Evolutionary conservation across 192 early-diverging fungal genomes (phyloP), one percentile per base, ranked within the genome.

Genomic region (Backusella psychrophila): DNA sequence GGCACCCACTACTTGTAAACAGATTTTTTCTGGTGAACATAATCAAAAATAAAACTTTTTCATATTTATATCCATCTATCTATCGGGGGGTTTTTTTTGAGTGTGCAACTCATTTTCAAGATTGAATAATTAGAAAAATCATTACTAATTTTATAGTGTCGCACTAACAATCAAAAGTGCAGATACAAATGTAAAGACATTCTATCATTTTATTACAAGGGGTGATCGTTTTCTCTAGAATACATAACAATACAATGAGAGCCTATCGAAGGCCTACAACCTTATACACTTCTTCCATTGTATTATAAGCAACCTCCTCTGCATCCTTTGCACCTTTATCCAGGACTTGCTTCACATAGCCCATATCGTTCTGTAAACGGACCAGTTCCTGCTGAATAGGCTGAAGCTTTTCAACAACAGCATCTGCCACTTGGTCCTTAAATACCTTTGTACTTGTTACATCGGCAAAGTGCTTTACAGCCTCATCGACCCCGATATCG

Each of bases 381-480:
- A 33, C 79, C 72, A 91, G 84, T 68, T 93, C 91, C 15, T 85
- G 73, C 69, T 93, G 88, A 31, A 96, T 93, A 4, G 93, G 94
- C 21, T 72, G 53, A 44, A 98, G 63, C 0, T 80, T 65, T 17
- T 86, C 80, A 5, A 95, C 81, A 5, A 95, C 76, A 1, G 86
- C 86, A 12, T 94, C 91, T 0, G 91, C 84, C 14, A 97, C 82
- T 0, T 77, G 82, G n/a, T 92, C 87, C 83, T 98, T 97, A 39
- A 98, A 91, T 52, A 74, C 80, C 73, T 91, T 86, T 42, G 78
- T 89, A 74, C 90, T 89, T 35, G 70, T 83, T 19, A 83, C 46
- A 6, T 81, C 52, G 5, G 71, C 80, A 70, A 89, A 86, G 65
- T 88, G 81, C 31, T 84, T 66, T 0, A 83, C 84, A 7, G 91